Evolutionary conservation across 805 yeast genomes (phyloP).

Genomic region (Sungouiella thailandica): DNA sequence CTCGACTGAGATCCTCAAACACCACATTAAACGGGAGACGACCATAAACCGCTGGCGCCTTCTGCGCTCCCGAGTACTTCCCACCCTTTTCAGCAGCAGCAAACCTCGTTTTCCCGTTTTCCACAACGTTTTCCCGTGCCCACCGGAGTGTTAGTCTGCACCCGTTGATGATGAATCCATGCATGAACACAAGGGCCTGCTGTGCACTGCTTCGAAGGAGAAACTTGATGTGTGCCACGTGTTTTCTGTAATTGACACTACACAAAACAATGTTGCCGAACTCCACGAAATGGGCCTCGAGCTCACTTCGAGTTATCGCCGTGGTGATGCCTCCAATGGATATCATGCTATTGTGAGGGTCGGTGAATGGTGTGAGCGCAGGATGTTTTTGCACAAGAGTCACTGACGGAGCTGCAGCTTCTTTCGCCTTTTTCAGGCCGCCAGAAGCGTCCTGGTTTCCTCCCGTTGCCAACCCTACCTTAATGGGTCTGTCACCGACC

Average conservation of each 20-base stretch:
- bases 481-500: slow-evolving; percentile 68
- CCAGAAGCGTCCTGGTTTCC: slow-evolving; percentile 4
- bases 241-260: slow-evolving; percentile 14
- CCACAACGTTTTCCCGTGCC: slow-evolving; percentile 21
- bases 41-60: slow-evolving; percentile 19
- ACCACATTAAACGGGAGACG: slow-evolving; percentile 12
- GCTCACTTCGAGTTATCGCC: slow-evolving; percentile 55
- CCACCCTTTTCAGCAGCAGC: slow-evolving; percentile 7
- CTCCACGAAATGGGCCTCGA: slow-evolving; percentile 53
- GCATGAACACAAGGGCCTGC: slow-evolving; percentile 28
- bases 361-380: slow-evolving; percentile 60
- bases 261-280: slow-evolving; percentile 50
- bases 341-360: slow-evolving; percentile 76
- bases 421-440: slow-evolving; percentile 1
- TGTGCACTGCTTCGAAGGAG: slow-evolving; percentile 33
- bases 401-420: slow-evolving; percentile 6
- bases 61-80: slow-evolving; percentile 10
- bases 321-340: slow-evolving; percentile 62
- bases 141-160: slow-evolving; percentile 26
- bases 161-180: slow-evolving; percentile 27
- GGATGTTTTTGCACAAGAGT: slow-evolving; percentile 45
- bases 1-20: slow-evolving; percentile 14
- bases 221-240: slow-evolving; percentile 23
- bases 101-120: slow-evolving; percentile 4
- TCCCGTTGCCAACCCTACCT: slow-evolving; percentile 53